phyloP scores from a whole-genome alignment of 2,329 filamentous ascomycete genomes.

The Fusarium stilboides region DNA sequence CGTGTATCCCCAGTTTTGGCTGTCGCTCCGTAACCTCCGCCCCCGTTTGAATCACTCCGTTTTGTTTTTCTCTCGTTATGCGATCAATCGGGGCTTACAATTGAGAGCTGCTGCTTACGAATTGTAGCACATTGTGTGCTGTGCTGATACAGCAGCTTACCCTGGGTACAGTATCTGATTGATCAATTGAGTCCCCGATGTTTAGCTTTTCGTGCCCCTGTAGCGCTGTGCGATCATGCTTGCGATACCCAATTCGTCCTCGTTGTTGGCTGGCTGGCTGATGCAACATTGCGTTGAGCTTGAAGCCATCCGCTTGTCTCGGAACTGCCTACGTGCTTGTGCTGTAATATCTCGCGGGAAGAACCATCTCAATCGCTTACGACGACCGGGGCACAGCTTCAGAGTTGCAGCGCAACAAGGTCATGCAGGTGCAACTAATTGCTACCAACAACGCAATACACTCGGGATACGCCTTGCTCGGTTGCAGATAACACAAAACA shows the following conservation, averaged over 20 bases:
- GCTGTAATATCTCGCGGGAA: constrained; percentile 29
- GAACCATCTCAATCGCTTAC: constrained; percentile 35
- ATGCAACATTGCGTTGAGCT: no score
- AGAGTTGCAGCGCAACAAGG: constrained; percentile 21
- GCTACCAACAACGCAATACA: constrained; percentile 15
- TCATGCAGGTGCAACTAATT: constrained; percentile 3
- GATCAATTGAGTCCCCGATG: constrained; percentile 15
- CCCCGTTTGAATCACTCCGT: constrained; percentile 37
- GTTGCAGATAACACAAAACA: constrained; percentile 11
- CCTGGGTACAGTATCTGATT: constrained; percentile 8
- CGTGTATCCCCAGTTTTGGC: constrained; percentile 30
- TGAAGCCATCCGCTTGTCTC: constrained; percentile 44
- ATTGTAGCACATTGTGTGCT: constrained; percentile 2
- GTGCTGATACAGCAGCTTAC: constrained; percentile 3
- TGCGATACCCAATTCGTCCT: constrained; percentile 12
- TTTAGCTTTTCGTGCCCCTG: constrained; percentile 6
- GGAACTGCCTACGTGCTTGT: constrained; percentile 27
- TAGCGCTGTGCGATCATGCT: constrained; percentile 19
- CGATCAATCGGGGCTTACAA: constrained; percentile 40
- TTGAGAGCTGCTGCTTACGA: constrained; percentile 18
- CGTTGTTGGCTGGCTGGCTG: constrained; percentile 21
- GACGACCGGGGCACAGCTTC: constrained; percentile 30
- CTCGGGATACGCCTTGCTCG: constrained; percentile 15
- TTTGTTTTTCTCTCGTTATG: constrained; percentile 31
- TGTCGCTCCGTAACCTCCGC: constrained; percentile 31